phyloP scores from a whole-genome alignment of 352 stramenopile genomes.

The Aphanomyces invadans region DNA sequence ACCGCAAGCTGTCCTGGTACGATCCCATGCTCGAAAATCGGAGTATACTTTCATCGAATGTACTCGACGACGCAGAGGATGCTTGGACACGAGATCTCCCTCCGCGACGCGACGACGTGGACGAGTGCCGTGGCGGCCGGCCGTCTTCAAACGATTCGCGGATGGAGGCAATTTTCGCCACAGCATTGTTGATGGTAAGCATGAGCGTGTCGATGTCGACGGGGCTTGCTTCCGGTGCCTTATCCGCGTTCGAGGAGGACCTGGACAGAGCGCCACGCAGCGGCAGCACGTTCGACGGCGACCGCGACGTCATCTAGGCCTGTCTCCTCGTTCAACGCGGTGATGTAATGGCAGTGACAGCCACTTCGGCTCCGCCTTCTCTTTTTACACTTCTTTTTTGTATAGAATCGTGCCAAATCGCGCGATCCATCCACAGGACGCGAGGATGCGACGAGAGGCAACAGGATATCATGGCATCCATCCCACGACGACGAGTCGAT shows the following conservation, averaged over 20 bases:
- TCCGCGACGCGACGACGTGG: slow-evolving; percentile 3
- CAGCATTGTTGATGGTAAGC: slow-evolving; percentile 24
- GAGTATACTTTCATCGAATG: neutral
- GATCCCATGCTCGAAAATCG: neutral
- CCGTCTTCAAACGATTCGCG: slow-evolving; percentile 23
- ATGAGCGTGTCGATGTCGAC: slow-evolving; percentile 25
- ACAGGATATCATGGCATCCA: too few relatives aligned
- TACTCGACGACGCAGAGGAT: neutral
- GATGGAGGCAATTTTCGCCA: slow-evolving; percentile 21
- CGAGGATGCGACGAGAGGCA: too few relatives aligned
- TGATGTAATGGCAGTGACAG: neutral
- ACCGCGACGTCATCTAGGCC: neutral
- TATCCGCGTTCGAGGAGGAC: neutral
- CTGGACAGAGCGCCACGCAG: neutral
- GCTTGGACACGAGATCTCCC: neutral
- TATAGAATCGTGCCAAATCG: too few relatives aligned
- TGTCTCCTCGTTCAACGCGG: neutral
- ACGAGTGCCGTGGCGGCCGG: slow-evolving; percentile 18
- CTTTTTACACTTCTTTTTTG: neutral
- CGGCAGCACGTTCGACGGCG: slow-evolving; percentile 2
- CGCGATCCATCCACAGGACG: too few relatives aligned
- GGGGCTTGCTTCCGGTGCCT: neutral
- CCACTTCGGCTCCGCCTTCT: neutral
- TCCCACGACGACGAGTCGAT: too few relatives aligned
- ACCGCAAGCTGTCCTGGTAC: neutral